Base-by-base conservation (phyloP, 2,329 filamentous ascomycete species). In the Ramularia collo-cygni region DNA sequence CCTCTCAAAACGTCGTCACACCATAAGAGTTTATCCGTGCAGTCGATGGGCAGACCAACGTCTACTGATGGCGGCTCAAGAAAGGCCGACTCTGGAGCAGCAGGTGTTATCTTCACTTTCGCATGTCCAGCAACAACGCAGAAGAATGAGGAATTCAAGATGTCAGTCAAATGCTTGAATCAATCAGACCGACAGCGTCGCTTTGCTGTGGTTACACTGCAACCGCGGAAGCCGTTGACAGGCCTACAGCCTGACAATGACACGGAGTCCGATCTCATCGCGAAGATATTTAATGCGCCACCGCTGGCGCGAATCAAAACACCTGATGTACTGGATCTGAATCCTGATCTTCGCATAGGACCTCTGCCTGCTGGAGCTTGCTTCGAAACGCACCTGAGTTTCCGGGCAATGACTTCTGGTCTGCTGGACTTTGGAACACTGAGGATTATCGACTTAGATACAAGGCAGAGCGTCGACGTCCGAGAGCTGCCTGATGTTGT, bases 91-190 rank as follows among this genome's bases (percentile, higher is more conserved):
- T 31, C 33, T 5, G 26, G 8, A 16, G 36, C 36, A 2, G 39
- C 33, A 24, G 37, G 38, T 36, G 83, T 83, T 42, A 85, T 81
- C 26, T 78, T 90, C 65, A 87, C 82, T 28, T 81, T 92, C 56
- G 76, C 74, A 4, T 79, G 75, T 0, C 82, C 83, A 9, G 55
- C 63, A 15, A 68, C 72, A 38, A 69, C 85, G 16, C 70, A 68
- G 42, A 73, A 79, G 0, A 82, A 82, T 27, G 72, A 84, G 32
- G 69, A 79, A 35, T 88, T 92, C 59, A 67, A 69, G 28, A 86
- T 85, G 80, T 75, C 74, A 24, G 72, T 89, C 12, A 83, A 86
- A 55, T 79, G 89, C 27, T 81, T 86, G 48, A 92, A 90, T 60
- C 77, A 81, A 35, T 77, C 75, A 33, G 65, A 67, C 28, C 72